Evolutionary conservation across 148 eudicot species (phyloP).

Genomic region (Drosera capensis): DNA sequence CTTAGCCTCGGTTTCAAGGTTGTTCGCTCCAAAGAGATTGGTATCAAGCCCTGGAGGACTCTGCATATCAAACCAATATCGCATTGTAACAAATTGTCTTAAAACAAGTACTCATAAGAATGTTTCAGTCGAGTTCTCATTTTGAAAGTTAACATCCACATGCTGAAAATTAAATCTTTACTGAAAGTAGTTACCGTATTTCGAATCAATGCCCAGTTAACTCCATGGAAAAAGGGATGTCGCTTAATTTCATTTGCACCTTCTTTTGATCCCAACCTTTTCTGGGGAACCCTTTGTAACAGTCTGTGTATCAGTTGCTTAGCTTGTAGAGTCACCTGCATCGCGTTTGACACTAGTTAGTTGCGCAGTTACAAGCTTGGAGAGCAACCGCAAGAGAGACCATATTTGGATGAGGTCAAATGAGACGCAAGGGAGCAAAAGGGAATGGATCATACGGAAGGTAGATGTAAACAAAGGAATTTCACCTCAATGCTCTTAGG

Average conservation of each 20-base stretch:
- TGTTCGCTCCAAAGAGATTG: conserved; percentile 24
- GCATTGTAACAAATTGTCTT: background rate
- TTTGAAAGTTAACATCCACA: background rate
- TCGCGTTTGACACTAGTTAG: background rate
- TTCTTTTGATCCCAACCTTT: conserved; percentile 74
- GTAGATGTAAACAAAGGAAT: background rate
- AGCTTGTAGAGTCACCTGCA: conserved; percentile 68
- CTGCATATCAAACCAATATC: conserved; percentile 20
- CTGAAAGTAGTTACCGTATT: conserved; percentile 42
- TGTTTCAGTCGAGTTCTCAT: too few species aligned
- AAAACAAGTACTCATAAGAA: too few species aligned
- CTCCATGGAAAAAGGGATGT: conserved; percentile 81
- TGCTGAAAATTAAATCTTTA: background rate
- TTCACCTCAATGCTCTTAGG: conserved; percentile 56
- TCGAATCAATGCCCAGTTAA: conserved; percentile 91
- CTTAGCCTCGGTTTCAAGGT: conserved; percentile 30
- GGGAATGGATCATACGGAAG: background rate
- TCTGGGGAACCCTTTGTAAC: conserved; percentile 76
- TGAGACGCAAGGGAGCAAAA: background rate
- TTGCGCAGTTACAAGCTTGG: background rate
- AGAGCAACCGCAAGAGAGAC: background rate
- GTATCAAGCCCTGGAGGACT: conserved; percentile 61
- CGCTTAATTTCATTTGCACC: conserved; percentile 86
- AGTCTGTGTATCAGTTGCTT: conserved; percentile 75
- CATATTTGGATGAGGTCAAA: background rate